Evolutionary conservation across 768 basidiomycete species (phyloP).

Genomic region (Glaciozyma antarctica): DNA sequence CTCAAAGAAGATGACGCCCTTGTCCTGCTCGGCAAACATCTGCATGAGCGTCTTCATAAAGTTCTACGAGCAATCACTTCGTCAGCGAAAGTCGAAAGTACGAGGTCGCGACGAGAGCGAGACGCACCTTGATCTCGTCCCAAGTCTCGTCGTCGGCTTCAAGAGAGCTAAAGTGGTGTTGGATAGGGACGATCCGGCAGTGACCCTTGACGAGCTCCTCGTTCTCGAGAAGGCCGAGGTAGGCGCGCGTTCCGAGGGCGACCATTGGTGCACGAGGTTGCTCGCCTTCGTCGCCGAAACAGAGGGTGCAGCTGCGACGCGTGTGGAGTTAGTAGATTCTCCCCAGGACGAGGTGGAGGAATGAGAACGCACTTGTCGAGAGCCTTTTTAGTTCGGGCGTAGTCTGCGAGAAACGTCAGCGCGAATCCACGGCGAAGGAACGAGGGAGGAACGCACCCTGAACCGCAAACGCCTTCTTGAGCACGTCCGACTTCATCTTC

Average conservation of each 20-base stretch:
- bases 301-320: constrained; percentile 23
- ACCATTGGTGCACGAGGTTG: constrained; percentile 77
- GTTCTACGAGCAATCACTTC: constrained; percentile 43
- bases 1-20: constrained; percentile 91
- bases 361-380: constrained; percentile 55
- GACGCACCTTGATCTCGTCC: constrained; percentile 82
- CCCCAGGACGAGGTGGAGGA: background rate
- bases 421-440: background rate
- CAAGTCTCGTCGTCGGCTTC: constrained; percentile 96
- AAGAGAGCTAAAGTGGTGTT: constrained; percentile 80
- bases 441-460: constrained; percentile 52
- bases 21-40: constrained; percentile 86
- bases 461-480: constrained; percentile 95
- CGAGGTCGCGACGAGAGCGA: too few relatives aligned
- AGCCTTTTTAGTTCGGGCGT: constrained; percentile 85
- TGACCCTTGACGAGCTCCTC: constrained; percentile 89
- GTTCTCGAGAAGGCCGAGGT: constrained; percentile 75
- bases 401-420: constrained; percentile 51
- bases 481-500: constrained; percentile 91
- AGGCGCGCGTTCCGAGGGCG: constrained; percentile 80
- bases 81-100: background rate
- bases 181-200: constrained; percentile 88
- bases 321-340: background rate
- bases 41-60: constrained; percentile 89
- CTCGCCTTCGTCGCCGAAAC: constrained; percentile 69